These are phyloP conservation scores for Aspergillus terreus DNA, from an alignment of 2,329 filamentous ascomycete genomes.

Conservation along the genomic window DNA sequence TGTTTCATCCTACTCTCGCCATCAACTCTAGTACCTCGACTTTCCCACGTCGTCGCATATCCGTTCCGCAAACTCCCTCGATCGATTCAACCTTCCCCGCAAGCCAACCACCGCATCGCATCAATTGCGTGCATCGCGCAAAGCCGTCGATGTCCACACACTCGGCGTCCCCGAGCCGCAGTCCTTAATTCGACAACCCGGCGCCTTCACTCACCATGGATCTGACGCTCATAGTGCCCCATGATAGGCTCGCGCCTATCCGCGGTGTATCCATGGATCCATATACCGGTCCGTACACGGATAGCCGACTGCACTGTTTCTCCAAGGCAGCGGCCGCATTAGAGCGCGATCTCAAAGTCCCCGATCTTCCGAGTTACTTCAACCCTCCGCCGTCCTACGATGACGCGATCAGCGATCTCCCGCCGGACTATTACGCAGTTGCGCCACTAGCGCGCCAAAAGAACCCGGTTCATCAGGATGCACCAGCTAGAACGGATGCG, in stretches of 20 bases:
- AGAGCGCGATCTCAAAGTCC: conserved; percentile 11
- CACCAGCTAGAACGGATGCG: conserved; percentile 7
- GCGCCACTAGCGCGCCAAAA: conserved; percentile 26
- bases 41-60: background rate
- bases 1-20: background rate
- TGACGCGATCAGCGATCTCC: conserved; percentile 30
- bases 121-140: conserved; percentile 3
- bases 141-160: conserved; percentile 12
- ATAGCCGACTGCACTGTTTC: background rate
- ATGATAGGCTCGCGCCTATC: conserved; percentile 1
- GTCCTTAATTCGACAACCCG: conserved; percentile 1
- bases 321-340: conserved; percentile 3
- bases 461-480: conserved; percentile 3
- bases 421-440: conserved; percentile 30
- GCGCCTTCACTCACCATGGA: conserved; percentile 13
- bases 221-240: conserved; percentile 7
- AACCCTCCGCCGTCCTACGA: conserved; percentile 30
- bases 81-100: background rate
- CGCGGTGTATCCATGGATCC: background rate
- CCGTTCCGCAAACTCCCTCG: background rate
- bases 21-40: background rate
- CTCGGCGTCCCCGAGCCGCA: conserved; percentile 8
- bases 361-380: conserved; percentile 18
- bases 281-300: background rate
- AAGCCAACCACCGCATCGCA: background rate